phyloP scores from a whole-genome alignment of 2,329 filamentous ascomycete species.

The Seiridium cupressi region DNA sequence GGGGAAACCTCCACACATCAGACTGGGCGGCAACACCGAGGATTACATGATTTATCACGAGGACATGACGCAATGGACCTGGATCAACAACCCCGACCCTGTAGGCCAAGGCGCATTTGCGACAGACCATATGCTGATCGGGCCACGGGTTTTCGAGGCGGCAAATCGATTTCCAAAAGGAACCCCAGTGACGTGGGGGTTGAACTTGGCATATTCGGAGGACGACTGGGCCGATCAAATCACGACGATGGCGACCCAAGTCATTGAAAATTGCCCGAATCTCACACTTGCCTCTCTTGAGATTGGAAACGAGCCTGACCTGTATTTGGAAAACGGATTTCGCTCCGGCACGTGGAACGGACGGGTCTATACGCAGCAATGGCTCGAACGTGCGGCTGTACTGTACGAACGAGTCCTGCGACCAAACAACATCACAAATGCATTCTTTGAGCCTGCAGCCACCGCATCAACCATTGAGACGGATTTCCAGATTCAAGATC shows the following conservation, averaged over 20 bases:
- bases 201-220: conserved; percentile 46
- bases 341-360: conserved; percentile 41
- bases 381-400: conserved; percentile 39
- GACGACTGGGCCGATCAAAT: conserved; percentile 42
- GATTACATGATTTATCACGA: conserved; percentile 46
- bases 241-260: conserved; percentile 33
- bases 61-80: conserved; percentile 31
- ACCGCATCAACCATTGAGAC: conserved; percentile 50
- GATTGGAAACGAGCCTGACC: conserved; percentile 29
- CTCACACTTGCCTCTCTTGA: conserved; percentile 26
- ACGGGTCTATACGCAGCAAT: conserved; percentile 40
- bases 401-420: conserved; percentile 43
- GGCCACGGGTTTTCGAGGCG: conserved; percentile 44
- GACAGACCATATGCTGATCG: conserved; percentile 43
- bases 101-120: conserved; percentile 36
- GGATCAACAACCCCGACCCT: conserved; percentile 35
- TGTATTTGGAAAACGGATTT: conserved; percentile 38
- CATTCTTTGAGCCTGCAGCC: conserved; percentile 46
- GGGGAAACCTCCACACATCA: conserved; percentile 45
- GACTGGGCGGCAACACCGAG: conserved; percentile 49
- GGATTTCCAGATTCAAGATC: conserved; percentile 42
- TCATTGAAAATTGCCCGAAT: conserved; percentile 17
- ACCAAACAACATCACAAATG: conserved; percentile 34
- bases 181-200: conserved; percentile 46
- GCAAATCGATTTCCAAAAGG: conserved; percentile 47